These are phyloP conservation scores for Saccharomycopsis javanensis DNA, from an alignment of 805 yeast species.

Conservation along the genomic window DNA sequence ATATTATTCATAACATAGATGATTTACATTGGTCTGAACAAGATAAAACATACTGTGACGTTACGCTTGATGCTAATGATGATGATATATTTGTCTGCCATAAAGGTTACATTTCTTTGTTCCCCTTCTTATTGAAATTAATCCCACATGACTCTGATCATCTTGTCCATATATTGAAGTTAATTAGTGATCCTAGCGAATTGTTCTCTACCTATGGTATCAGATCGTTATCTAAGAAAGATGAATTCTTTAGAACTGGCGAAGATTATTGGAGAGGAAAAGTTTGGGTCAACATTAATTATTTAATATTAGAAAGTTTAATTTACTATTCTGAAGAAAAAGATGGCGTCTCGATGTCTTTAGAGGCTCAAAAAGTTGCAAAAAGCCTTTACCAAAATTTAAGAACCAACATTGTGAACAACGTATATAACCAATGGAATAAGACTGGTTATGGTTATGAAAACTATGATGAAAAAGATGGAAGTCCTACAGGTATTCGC, in stretches of 20 bases:
- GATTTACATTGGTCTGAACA: conserved; percentile 72
- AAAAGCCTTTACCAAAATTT: conserved; percentile 45
- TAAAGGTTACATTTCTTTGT: conserved; percentile 76
- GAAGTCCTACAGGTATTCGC: conserved; percentile 70
- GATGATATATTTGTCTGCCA: conserved; percentile 67
- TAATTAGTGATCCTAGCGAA: conserved; percentile 59
- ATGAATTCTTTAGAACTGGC: conserved; percentile 48
- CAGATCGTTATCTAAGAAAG: conserved; percentile 65
- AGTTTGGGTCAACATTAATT: conserved; percentile 88
- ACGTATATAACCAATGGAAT: conserved; percentile 60
- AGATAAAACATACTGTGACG: conserved; percentile 68
- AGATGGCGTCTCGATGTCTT: conserved; percentile 23
- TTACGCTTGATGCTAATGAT: conserved; percentile 65
- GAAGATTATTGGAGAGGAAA: conserved; percentile 97
- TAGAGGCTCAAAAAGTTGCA: conserved; percentile 27
- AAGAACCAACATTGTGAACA: conserved; percentile 57
- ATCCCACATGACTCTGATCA: conserved; percentile 38
- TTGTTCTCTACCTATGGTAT: conserved; percentile 75
- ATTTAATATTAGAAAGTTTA: conserved; percentile 64
- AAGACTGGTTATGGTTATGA: conserved; percentile 83
- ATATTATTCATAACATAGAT: conserved; percentile 56
- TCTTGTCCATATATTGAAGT: conserved; percentile 35
- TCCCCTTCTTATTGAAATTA: conserved; percentile 74
- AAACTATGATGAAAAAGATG: conserved; percentile 72
- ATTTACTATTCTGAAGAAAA: conserved; percentile 38